Base-by-base conservation (phyloP, 164 flowering plant genomes). In the Chimonanthus praecox region DNA sequence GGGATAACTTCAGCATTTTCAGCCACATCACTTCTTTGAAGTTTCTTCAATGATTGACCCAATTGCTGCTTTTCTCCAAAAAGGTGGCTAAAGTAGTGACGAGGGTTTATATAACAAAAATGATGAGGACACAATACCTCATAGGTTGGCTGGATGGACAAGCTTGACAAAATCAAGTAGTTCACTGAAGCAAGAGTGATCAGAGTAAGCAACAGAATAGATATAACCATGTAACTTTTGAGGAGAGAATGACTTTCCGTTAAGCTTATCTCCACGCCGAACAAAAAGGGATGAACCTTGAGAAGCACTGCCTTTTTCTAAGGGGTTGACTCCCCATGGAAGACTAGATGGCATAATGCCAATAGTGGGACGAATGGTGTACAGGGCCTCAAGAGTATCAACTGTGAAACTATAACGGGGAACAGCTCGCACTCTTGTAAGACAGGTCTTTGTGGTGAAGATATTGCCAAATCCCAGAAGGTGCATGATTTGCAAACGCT, bases 261-360 rank as follows among this genome's bases (percentile, higher is more conserved):
- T 46, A 48, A 61, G 65, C 74, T 69, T 76, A 11, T 62, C 68
- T 69, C 8, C 70, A 70, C 66, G 67, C 49, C 7, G 51, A 50
- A 61, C 67, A 49, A 72, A 61, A 20, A 58, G 60, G 64, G 69
- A 74, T 70, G 71, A 73, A 58, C 79, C 78, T 77, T 45, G 72
- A 68, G 79, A 72, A 68, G 65, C 76, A 2, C 71, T 83, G 73
- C 76, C 76, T 51, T 82, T 78, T 68, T 79, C 72, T 18, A 51
- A 33, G 58, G 84, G 76, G 69, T 74, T 86, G 47, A 68, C 2
- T 33, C 33, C 71, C 94, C 95, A 88, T 64, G 98, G 97, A 80
- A 89, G 95, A 77, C 98, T 97, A 73, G 98, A 90, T 46, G 97
- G 94, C 91, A 94, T 84, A 71, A 94, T 87, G 71, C 97, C 98